These are phyloP conservation scores for Cystobasidiopsis lactophilus DNA, from an alignment of 768 basidiomycete genomes.

Conservation along the genomic window DNA sequence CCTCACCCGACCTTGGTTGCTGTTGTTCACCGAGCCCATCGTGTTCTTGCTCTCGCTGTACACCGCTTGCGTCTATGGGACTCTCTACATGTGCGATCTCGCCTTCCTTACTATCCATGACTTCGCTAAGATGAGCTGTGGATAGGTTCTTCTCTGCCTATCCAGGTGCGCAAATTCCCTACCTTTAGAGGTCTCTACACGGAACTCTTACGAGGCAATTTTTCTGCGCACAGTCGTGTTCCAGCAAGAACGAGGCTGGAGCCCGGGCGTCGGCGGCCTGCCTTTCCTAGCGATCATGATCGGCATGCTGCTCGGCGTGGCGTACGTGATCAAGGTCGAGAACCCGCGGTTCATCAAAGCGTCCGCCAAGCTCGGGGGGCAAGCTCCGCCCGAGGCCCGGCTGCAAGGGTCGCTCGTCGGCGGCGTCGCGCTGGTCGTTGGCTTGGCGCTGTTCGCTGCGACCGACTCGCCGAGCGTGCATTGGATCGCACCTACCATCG, in stretches of 20 bases:
- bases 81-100: background rate
- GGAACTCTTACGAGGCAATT: too few relatives aligned
- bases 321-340: slow-evolving; percentile 17
- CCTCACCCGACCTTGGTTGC: slow-evolving; percentile 23
- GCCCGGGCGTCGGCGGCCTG: slow-evolving; percentile 26
- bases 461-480: slow-evolving; percentile 24
- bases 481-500: slow-evolving; percentile 47
- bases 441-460: slow-evolving; percentile 14
- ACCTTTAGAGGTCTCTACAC: too few relatives aligned
- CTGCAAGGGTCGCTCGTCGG: slow-evolving; percentile 25
- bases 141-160: slow-evolving; percentile 7
- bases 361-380: slow-evolving; percentile 21
- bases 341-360: slow-evolving; percentile 25
- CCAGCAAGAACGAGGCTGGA: slow-evolving; percentile 25
- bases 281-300: slow-evolving; percentile 18
- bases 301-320: slow-evolving; percentile 5
- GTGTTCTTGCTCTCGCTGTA: slow-evolving; percentile 24
- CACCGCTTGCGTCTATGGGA: slow-evolving; percentile 9
- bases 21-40: slow-evolving; percentile 26
- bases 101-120: background rate
- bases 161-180: background rate
- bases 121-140: background rate
- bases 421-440: slow-evolving; percentile 23
- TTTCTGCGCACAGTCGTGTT: slow-evolving; percentile 28
- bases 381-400: slow-evolving; percentile 27